phyloP scores from a whole-genome alignment of 139 green algal species.

The Tetraselmis striata region DNA sequence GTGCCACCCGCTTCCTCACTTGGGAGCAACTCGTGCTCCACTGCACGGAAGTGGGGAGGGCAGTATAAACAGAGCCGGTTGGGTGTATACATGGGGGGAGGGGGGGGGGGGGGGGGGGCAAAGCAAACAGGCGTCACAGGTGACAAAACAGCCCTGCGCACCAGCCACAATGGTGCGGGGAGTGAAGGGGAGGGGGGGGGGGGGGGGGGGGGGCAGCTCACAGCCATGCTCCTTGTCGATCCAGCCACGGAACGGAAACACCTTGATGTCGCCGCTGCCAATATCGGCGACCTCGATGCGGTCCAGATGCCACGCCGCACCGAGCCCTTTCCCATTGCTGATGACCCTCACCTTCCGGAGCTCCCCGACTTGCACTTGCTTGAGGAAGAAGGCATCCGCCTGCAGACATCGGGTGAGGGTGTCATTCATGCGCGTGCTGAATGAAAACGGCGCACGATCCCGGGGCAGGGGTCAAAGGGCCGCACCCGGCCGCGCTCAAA shows the following conservation, averaged over 20 bases:
- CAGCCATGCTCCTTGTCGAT: constrained; percentile 39
- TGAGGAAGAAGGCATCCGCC: constrained; percentile 20
- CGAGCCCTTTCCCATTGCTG: constrained; percentile 24
- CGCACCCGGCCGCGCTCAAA: constrained; percentile 1
- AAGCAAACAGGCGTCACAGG: no score
- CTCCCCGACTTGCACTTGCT: constrained; percentile 2
- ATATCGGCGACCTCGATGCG: constrained; percentile 16
- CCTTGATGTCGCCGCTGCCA: background rate
- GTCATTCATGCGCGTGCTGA: no score
- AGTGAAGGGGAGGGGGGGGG: background rate
- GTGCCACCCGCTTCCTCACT: background rate
- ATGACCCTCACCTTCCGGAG: background rate
- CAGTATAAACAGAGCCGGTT: background rate
- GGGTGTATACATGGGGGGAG: background rate
- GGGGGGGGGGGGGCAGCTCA: background rate
- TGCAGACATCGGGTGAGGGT: no score
- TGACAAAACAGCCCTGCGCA: no score
- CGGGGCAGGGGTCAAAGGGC: no score
- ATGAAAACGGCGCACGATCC: no score
- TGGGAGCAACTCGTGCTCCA: background rate
- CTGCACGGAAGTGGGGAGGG: background rate
- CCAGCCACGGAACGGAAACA: constrained; percentile 40
- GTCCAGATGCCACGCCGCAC: constrained; percentile 26
- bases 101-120: no score
- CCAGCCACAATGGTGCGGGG: background rate